These are phyloP conservation scores for Penicillium sp. DNA, from an alignment of 2,329 filamentous ascomycete species.

Conservation along the genomic window DNA sequence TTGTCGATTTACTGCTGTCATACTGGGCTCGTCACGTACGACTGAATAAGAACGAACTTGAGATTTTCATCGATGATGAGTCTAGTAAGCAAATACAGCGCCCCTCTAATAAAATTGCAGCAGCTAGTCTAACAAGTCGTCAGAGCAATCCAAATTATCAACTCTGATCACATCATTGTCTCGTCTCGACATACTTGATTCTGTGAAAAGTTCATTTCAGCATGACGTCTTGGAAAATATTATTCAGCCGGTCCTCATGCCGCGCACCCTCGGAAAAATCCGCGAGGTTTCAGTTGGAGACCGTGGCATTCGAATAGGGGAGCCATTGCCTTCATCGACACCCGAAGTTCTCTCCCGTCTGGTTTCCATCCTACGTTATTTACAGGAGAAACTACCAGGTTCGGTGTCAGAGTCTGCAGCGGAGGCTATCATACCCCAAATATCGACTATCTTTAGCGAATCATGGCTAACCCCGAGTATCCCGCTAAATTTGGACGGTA, in stretches of 20 bases:
- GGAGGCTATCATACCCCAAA: slow-evolving; percentile 63
- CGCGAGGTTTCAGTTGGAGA: slow-evolving; percentile 25
- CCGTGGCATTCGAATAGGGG: slow-evolving; percentile 25
- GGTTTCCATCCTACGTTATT: slow-evolving; percentile 45
- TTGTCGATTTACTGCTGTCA: slow-evolving; percentile 62
- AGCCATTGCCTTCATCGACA: slow-evolving; percentile 24
- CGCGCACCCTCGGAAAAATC: slow-evolving; percentile 22
- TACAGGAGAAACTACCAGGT: slow-evolving; percentile 49
- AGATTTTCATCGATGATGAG: slow-evolving; percentile 54
- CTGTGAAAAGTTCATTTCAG: slow-evolving; percentile 29
- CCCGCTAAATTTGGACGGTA: slow-evolving; percentile 67
- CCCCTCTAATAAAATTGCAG: neutral
- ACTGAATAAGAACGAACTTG: slow-evolving; percentile 55
- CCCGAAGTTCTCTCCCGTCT: slow-evolving; percentile 42
- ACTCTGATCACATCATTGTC: slow-evolving; percentile 28
- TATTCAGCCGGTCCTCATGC: slow-evolving; percentile 30
- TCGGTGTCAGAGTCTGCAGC: slow-evolving; percentile 56
- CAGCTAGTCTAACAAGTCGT: neutral
- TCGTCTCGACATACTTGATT: slow-evolving; percentile 28
- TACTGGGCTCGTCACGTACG: slow-evolving; percentile 69
- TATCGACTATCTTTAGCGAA: slow-evolving; percentile 65
- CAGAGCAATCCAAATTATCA: slow-evolving; percentile 24
- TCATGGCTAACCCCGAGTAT: slow-evolving; percentile 74
- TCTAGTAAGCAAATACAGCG: slow-evolving; percentile 43
- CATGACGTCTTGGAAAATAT: slow-evolving; percentile 29